phyloP scores from a whole-genome alignment of 1,139 yeast species.

The Geotrichum bryndzae region DNA sequence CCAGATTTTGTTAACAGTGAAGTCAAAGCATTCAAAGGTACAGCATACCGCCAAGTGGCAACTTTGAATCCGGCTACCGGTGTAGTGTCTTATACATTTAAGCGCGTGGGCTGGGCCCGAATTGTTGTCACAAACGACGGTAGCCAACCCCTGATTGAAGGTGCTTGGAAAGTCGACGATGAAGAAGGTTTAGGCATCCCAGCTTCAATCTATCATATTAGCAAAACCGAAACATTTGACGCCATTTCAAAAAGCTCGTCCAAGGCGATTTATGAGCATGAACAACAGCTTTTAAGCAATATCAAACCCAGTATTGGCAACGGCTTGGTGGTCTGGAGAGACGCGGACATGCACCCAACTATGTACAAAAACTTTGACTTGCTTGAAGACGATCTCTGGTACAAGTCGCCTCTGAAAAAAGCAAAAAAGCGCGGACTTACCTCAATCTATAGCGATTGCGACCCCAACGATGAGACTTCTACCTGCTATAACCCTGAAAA shows the following conservation, averaged over 20 bases:
- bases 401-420: neutral
- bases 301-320: conserved; percentile 9
- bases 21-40: conserved; percentile 26
- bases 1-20: conserved; percentile 20
- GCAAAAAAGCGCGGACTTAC: neutral
- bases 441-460: neutral
- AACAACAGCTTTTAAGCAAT: conserved; percentile 19
- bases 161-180: conserved; percentile 35
- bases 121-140: conserved; percentile 25
- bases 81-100: conserved; percentile 20
- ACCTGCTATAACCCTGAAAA: conserved; percentile 12
- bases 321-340: conserved; percentile 33
- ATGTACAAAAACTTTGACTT: conserved; percentile 14
- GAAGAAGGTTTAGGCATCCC: conserved; percentile 32
- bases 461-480: conserved; percentile 9
- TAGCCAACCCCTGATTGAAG: conserved; percentile 22
- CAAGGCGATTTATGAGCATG: conserved; percentile 21
- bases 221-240: conserved; percentile 20
- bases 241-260: conserved; percentile 2
- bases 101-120: conserved; percentile 35
- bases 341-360: conserved; percentile 29
- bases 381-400: conserved; percentile 10
- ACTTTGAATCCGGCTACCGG: conserved; percentile 23
- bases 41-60: conserved; percentile 28
- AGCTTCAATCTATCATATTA: conserved; percentile 30